Evolutionary conservation across 2,329 filamentous ascomycete genomes (phyloP).

Genomic region (Calonectria leucothoes): DNA sequence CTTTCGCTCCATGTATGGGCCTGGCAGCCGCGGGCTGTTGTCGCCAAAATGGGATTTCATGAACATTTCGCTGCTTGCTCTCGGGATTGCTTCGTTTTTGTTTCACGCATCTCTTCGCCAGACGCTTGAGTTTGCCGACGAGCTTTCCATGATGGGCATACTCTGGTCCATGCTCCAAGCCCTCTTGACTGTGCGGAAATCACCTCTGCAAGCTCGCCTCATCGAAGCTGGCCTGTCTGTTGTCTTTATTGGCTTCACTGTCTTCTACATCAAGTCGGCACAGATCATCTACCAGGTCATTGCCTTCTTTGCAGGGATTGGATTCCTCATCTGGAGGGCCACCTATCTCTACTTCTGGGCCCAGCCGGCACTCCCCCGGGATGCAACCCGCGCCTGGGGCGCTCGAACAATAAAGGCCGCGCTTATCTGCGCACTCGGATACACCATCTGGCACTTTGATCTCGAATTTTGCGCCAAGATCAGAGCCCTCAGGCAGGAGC

Average conservation of each 20-base stretch:
- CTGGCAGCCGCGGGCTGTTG: constrained; percentile 44
- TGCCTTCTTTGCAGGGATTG: constrained; percentile 50
- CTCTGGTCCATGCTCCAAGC: constrained; percentile 64
- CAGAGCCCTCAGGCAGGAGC: constrained; percentile 52
- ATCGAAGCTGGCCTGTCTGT: constrained; percentile 53
- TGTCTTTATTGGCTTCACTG: constrained; percentile 54
- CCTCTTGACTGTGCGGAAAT: constrained; percentile 57
- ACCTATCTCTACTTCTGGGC: constrained; percentile 49
- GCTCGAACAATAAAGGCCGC: constrained; percentile 35
- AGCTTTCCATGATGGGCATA: constrained; percentile 69
- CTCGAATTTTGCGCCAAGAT: constrained; percentile 63
- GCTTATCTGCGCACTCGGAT: constrained; percentile 55
- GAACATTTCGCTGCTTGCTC: constrained; percentile 52
- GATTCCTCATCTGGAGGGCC: constrained; percentile 47
- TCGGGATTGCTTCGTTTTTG: constrained; percentile 55
- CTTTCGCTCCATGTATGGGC: constrained; percentile 51
- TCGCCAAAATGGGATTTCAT: constrained; percentile 52
- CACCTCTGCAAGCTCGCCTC: constrained; percentile 44
- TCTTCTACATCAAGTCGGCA: constrained; percentile 55
- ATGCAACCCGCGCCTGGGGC: constrained; percentile 41
- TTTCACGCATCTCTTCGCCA: constrained; percentile 60
- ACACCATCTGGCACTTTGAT: constrained; percentile 68
- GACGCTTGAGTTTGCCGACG: constrained; percentile 60
- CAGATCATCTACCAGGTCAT: constrained; percentile 57
- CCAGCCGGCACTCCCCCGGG: constrained; percentile 42